Percentiles rank a stretch among this genome's conserved stretches.
Evolutionary conservation across 805 yeast genomes (phyloP).

Genomic region (Debaryomyces maramus): DNA sequence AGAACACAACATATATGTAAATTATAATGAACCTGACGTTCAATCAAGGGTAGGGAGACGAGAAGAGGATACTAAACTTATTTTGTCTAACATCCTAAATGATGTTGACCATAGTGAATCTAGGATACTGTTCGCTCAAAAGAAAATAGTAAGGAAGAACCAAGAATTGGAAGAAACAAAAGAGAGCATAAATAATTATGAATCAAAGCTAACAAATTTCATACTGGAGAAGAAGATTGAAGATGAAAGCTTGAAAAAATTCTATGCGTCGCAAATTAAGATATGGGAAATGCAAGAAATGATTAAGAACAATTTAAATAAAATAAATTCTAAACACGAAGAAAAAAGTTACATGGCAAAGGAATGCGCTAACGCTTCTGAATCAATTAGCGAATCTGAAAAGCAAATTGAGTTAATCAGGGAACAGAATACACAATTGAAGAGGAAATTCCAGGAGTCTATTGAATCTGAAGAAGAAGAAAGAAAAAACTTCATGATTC

Average conservation of each 20-base stretch:
- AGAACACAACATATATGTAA: conserved; percentile 37
- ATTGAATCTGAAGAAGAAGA: conserved; percentile 22
- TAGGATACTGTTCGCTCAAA: conserved; percentile 35
- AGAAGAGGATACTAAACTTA: conserved; percentile 41
- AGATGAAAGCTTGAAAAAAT: conserved; percentile 15
- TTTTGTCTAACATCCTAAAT: conserved; percentile 44
- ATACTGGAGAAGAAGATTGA: conserved; percentile 19
- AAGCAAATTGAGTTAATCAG: conserved; percentile 24
- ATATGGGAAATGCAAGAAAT: conserved; percentile 49
- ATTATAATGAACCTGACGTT: conserved; percentile 41
- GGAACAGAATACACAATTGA: conserved; percentile 15
- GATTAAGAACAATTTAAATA: conserved; percentile 43
- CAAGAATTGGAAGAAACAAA: conserved; percentile 29
- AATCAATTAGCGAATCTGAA: conserved; percentile 48
- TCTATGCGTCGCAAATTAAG: conserved; percentile 38
- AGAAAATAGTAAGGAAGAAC: conserved; percentile 27
- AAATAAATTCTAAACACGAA: conserved; percentile 47
- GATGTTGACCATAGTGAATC: conserved; percentile 46
- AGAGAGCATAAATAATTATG: conserved; percentile 24
- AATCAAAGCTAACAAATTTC: conserved; percentile 27
- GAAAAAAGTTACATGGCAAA: conserved; percentile 65
- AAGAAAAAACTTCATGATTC: conserved; percentile 18
- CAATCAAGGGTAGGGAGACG: conserved; percentile 45
- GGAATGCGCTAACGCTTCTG: conserved; percentile 56
- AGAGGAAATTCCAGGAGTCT: conserved; percentile 20